phyloP scores from a whole-genome alignment of 2,329 filamentous ascomycete species.

The Chaetomiaceae sp. region DNA sequence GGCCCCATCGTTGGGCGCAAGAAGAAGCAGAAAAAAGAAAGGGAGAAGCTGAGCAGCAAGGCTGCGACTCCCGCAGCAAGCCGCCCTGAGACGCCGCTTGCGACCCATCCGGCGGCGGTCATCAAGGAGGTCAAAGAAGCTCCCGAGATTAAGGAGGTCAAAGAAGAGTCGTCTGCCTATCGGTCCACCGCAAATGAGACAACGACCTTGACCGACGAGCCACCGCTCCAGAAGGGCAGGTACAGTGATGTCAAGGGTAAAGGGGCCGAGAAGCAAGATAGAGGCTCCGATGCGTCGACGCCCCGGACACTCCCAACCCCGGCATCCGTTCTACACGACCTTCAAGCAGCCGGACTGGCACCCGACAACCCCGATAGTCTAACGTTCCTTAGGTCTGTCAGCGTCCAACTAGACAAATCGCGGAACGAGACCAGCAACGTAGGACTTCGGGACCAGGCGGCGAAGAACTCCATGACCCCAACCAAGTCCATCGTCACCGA shows the following conservation, averaged over 20 bases:
- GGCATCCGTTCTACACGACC: constrained; percentile 37
- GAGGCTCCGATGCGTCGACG: constrained; percentile 6
- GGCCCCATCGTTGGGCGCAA: constrained; percentile 75
- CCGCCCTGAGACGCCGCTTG: constrained; percentile 24
- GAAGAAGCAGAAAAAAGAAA: constrained; percentile 81
- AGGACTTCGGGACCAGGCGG: constrained; percentile 9
- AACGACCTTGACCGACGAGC: constrained; percentile 27
- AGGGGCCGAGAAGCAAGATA: constrained; percentile 21
- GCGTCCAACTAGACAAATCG: constrained; percentile 33
- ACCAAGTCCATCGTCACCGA: constrained; percentile 47
- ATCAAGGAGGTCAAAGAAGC: constrained; percentile 23
- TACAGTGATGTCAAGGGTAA: constrained; percentile 28
- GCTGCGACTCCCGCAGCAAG: constrained; percentile 28
- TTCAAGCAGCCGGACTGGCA: constrained; percentile 35
- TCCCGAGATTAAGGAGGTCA: constrained; percentile 14
- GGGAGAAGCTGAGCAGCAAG: constrained; percentile 33
- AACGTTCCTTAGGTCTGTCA: constrained; percentile 38
- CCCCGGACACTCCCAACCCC: constrained; percentile 29
- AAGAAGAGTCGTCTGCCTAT: constrained; percentile 29
- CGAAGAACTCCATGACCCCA: constrained; percentile 33
- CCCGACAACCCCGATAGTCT: constrained; percentile 34
- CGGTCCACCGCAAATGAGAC: constrained; percentile 29
- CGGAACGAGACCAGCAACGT: constrained; percentile 22
- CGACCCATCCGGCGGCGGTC: constrained; percentile 11
- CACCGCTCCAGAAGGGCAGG: constrained; percentile 20